Conservation (phyloP, 192 early-diverging fungal species). For the Dissophora ornata region DNA sequence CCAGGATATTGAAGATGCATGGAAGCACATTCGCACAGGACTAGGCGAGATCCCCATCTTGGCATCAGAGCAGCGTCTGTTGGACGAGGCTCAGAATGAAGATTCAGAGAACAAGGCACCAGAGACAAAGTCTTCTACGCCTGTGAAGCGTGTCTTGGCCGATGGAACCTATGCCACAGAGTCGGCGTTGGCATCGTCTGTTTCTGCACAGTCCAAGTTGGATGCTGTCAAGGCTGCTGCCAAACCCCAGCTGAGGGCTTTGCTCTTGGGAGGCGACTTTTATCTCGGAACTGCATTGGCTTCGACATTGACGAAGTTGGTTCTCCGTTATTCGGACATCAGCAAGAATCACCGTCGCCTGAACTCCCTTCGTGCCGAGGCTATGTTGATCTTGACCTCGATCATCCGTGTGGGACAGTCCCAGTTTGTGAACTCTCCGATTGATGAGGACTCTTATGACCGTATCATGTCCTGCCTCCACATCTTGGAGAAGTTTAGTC, state of each 20-base stretch:
- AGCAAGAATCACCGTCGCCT: constrained; percentile 60
- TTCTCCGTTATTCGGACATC: constrained; percentile 77
- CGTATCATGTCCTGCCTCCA: constrained; percentile 91
- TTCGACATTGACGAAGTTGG: constrained; percentile 90
- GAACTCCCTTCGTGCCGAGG: constrained; percentile 93
- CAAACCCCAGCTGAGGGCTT: constrained; percentile 81
- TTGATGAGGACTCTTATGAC: constrained; percentile 97
- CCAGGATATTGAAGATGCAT: constrained; percentile 84
- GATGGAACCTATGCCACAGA: constrained; percentile 99
- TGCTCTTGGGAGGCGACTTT: constrained; percentile 94
- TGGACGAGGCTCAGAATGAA: constrained; percentile 76
- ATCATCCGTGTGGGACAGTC: constrained; percentile 94
- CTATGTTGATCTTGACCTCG: constrained; percentile 97
- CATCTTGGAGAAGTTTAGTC: constrained; percentile 70
- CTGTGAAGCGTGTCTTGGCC: constrained; percentile 84
- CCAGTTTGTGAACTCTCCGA: constrained; percentile 82
- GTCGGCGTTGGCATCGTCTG: constrained; percentile 78
- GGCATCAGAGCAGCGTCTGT: constrained; percentile 88
- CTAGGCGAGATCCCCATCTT: constrained; percentile 96
- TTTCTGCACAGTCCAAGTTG: constrained; percentile 54
- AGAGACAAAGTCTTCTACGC: constrained; percentile 51
- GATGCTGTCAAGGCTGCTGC: constrained; percentile 66
- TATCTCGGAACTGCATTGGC: constrained; percentile 92
- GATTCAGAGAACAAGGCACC: constrained; percentile 55
- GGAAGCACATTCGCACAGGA: constrained; percentile 83